Evolutionary conservation across 208 protist species (phyloP), one percentile per base, ranked within the genome.

Genomic region (Naegleria gruberi): DNA sequence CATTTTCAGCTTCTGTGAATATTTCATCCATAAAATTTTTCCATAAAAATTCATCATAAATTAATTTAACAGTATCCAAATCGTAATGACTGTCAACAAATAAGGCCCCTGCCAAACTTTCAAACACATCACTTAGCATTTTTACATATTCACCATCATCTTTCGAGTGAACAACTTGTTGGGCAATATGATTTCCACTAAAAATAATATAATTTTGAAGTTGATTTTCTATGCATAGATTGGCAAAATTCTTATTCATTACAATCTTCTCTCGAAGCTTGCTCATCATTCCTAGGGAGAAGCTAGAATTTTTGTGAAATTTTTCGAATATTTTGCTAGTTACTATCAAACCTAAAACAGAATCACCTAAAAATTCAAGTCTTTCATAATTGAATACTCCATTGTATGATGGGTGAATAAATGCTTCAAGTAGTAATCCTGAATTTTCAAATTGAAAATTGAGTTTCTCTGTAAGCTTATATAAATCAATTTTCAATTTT

Each of bases 291-390:
- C 6, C 6, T 77, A 77, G 8, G 12, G 19, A 5, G 34, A n/a
- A 8, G 34, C 6, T 5, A 26, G 6, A 37, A 37, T 6, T 30
- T 12, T n/a, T 37, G 26, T 73, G 6, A 44, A 84, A 84, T 10
- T 41, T 17, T 17, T 84, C 0, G 3, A 45, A 30, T 44, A 84
- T 41, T 19, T 43, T 7, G 8, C 23, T 41, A 0, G 40, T 84
- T 30, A 84, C 40, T 19, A 84, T 44, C 81, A 84, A 45, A 26
- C 44, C 81, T 30, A 84, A 43, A 84, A 84, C 30, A 40, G 81
- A n/a, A 84, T 84, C 81, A 45, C 81, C 81, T 17, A 84, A 44
- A 45, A 84, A 84, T 45, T 84, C 81, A 40, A 84, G 30, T 46
- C 81, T 7, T 45, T 84, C 81, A 40, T 26, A 42, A 43, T 84